These are phyloP conservation scores for Fusarium poae DNA, from an alignment of 2,329 filamentous ascomycete species.

Conservation along the genomic window DNA sequence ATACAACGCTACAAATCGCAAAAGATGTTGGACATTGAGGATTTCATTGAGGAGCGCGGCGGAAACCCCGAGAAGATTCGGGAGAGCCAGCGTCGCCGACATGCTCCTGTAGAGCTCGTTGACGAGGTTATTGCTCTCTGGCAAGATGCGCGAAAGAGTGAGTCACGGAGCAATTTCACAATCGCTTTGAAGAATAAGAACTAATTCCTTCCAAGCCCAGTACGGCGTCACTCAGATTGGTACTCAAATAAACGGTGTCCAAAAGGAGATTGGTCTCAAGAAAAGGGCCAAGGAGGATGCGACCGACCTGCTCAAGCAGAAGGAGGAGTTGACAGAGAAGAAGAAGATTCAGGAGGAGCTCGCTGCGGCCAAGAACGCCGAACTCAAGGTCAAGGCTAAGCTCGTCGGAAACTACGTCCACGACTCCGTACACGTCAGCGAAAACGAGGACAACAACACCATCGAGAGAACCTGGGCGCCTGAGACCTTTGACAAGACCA, in stretches of 20 bases:
- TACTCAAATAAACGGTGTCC: conserved; percentile 86
- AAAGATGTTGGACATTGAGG: conserved; percentile 80
- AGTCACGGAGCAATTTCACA: conserved; percentile 38
- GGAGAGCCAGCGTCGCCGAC: conserved; percentile 87
- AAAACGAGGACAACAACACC: conserved; percentile 90
- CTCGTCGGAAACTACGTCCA: conserved; percentile 82
- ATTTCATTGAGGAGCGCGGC: conserved; percentile 87
- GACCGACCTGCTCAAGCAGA: conserved; percentile 81
- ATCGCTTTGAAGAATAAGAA: conserved; percentile 4
- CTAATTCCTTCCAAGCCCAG: conserved; percentile 61
- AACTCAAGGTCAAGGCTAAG: conserved; percentile 82
- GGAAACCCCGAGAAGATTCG: conserved; percentile 92
- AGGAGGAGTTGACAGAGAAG: conserved; percentile 80
- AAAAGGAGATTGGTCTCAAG: conserved; percentile 91
- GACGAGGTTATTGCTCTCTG: conserved; percentile 91
- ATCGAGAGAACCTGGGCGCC: conserved; percentile 84
- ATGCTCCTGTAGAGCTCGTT: conserved; percentile 84
- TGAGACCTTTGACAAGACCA: conserved; percentile 78
- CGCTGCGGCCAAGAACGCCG: conserved; percentile 79
- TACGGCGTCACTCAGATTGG: conserved; percentile 85
- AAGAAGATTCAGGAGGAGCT: conserved; percentile 83
- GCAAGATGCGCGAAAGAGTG: conserved; percentile 83
- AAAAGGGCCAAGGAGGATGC: conserved; percentile 96
- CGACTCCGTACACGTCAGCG: conserved; percentile 83
- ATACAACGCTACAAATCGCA: conserved; percentile 38